Conservation (phyloP, 257 asterid species). For the Solanum appendiculatum region DNA sequence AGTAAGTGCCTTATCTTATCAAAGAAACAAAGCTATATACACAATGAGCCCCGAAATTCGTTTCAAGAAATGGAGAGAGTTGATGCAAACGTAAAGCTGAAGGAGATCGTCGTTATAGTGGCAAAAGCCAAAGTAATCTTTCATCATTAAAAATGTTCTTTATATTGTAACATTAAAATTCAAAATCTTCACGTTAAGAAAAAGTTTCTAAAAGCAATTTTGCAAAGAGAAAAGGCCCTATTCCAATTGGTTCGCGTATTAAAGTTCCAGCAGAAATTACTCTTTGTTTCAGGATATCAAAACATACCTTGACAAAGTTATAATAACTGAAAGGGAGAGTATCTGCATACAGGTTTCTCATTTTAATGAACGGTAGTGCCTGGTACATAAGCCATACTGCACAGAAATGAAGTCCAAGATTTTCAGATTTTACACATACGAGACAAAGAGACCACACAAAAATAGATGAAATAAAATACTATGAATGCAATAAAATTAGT, state of each 20-base stretch:
- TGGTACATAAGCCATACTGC: conserved; percentile 92
- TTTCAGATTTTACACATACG: neutral
- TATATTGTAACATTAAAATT: neutral
- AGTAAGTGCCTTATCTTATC: neutral
- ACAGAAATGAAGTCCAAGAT: neutral
- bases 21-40: neutral
- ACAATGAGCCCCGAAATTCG: neutral
- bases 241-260: neutral
- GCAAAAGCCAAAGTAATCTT: neutral
- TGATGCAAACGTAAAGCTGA: neutral
- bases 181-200: neutral
- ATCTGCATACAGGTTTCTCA: conserved; percentile 52
- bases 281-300: neutral
- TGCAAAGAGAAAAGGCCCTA: no score
- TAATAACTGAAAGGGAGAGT: conserved; percentile 61
- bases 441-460: neutral
- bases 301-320: conserved; percentile 43
- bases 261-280: neutral
- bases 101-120: neutral
- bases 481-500: neutral
- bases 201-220: neutral
- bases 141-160: neutral
- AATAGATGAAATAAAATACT: neutral
- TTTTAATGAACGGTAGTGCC: conserved; percentile 74
- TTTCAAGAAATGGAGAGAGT: neutral